phyloP scores from a whole-genome alignment of 106 monocot species.

The Phalaenopsis aphrodite region DNA sequence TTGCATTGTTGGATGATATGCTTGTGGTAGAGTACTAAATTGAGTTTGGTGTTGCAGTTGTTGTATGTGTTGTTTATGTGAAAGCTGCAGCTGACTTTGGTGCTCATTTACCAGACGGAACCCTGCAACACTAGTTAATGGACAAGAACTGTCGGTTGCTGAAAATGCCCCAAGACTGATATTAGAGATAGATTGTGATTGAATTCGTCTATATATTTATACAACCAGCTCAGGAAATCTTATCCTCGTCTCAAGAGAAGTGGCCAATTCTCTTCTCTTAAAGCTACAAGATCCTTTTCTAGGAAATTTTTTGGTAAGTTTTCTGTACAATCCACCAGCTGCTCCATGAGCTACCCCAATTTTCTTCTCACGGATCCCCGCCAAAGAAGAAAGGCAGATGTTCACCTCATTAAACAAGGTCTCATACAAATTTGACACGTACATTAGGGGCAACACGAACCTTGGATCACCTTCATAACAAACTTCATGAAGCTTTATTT shows the following conservation, averaged over 20 bases:
- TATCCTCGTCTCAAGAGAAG: slow-evolving; percentile 80
- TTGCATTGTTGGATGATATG: slow-evolving; percentile 40
- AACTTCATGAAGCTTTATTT: slow-evolving; percentile 64
- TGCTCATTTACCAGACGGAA: slow-evolving; percentile 52
- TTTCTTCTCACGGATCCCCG: slow-evolving; percentile 69
- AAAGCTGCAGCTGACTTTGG: slow-evolving; percentile 44
- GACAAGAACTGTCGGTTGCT: slow-evolving; percentile 46
- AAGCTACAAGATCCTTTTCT: slow-evolving; percentile 74
- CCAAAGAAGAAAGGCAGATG: slow-evolving; percentile 52
- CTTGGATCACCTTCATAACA: slow-evolving; percentile 80
- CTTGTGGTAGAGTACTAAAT: slow-evolving; percentile 42
- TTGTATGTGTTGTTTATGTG: slow-evolving; percentile 53
- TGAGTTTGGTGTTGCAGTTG: slow-evolving; percentile 41
- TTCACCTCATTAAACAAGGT: slow-evolving; percentile 85
- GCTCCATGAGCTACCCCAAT: slow-evolving; percentile 97
- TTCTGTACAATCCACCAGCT: slow-evolving; percentile 89
- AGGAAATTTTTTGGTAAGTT: slow-evolving; percentile 68
- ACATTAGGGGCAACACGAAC: slow-evolving; percentile 91
- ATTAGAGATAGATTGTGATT: slow-evolving; percentile 46
- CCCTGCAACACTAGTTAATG: slow-evolving; percentile 41
- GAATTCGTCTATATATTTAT: slow-evolving; percentile 48
- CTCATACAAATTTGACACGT: slow-evolving; percentile 92
- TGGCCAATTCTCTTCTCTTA: slow-evolving; percentile 93
- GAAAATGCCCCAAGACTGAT: slow-evolving; percentile 39
- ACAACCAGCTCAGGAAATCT: slow-evolving; percentile 90